Base-by-base conservation (phyloP, 495 filamentous ascomycete genomes). In the Daldinia loculata region DNA sequence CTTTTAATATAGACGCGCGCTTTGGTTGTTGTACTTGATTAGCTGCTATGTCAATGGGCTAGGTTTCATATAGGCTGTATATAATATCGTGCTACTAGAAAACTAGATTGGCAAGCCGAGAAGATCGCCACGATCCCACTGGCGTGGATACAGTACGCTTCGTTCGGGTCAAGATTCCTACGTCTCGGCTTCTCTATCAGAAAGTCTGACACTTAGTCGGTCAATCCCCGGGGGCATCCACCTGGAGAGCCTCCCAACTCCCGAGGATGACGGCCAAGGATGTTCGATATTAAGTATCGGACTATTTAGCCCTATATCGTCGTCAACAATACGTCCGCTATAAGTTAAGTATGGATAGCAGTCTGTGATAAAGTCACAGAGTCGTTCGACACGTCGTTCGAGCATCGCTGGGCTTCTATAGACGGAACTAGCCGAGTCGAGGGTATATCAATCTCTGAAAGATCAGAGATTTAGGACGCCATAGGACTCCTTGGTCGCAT, bases 361-460 rank as follows among this genome's bases (percentile, higher is more conserved):
- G 17, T 52, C 57, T 56, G 56, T 55, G 61, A 69, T 66, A 53
- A 43, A 66, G 26, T 58, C 30, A 9, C 34, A 32, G 45, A 22
- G 61, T 73, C 66, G 62, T 73, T 69, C 66, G 66, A 73, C 66
- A 24, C 15, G 61, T 73, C 66, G 58, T 73, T 73, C 70, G 70
- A 73, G 70, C 34, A 61, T 55, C 22, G 26, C 27, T 48, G 8
- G 43, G 52, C 30, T 41, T 58, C 30, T 39, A 38, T 26, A 60
- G 36, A 69, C 70, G 70, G 70, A 69, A 69, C 41, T 69, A 66
- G 52, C 70, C 70, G 70, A 59, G 58, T 66, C 45, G 45, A 73
- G 66, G 36, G 29, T 73, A 73, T 73, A 73, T 69, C 48, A 69
- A 69, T 56, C 66, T 59, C 62, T 48, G 32, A 30, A 59, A 38